Evolutionary conservation across 768 basidiomycete species (phyloP), one percentile per base, ranked within the genome.

Genomic region (Naganishia vaughanmartiniae): DNA sequence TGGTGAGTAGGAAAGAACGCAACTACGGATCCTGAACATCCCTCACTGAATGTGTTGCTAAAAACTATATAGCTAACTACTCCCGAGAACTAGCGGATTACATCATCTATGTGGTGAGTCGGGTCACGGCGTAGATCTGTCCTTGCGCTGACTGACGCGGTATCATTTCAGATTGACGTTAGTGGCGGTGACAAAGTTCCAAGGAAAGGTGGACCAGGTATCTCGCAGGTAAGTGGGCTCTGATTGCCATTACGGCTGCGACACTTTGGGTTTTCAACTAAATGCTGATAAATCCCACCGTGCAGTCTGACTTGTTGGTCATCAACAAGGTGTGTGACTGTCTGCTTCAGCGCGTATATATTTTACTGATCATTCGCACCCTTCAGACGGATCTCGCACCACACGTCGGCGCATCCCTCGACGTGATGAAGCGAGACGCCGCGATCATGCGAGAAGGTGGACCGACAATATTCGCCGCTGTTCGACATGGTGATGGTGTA

Each of bases 141-240:
- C 21, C 24, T 17, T 24, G n/a, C n/a, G 19, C 51, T 26, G 24
- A 19, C 3, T 2, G 24, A 33, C 7, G 10, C 28, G 4, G 11
- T 42, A 21, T 3, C 7, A 17, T n/a, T 0, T 17, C 68, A 79
- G 74, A 84, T 84, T 60, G 84, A 84, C 70, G 84, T 84, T 17
- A 80, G 82, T 21, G 95, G 96, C 12, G 95, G 95, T 0, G 95
- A 99, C 83, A 99, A 99, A 83, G 94, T 99, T 73, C 96, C 96
- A 26, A 85, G 95, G 28, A 99, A 99, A 83, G 95, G 96, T 5
- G 96, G 95, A 0, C 96, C 95, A 1, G 96, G 95, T 12, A 97
- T 99, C 74, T 93, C 93, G 0, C 83, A 84, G 70, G 76, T 77
- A 17, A 24, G 73, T 56, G 42, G 26, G 26, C 1, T 28, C 28